Evolutionary conservation across 257 asterid genomes (phyloP).

Genomic region (Nicotiana tomentosiformis): DNA sequence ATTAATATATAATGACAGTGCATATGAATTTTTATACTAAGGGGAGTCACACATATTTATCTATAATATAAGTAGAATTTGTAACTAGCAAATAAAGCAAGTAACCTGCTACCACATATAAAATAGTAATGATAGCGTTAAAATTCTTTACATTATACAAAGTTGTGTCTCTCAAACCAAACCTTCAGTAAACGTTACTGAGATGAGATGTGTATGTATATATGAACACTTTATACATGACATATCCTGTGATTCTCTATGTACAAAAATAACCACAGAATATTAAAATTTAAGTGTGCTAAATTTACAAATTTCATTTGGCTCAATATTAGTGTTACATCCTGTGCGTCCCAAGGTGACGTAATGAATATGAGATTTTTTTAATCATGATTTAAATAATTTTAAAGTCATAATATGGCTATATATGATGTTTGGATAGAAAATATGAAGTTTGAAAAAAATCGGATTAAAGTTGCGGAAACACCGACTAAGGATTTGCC

Average conservation of each 20-base stretch:
- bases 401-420: too few relatives aligned
- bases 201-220: neutral
- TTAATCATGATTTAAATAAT: too few relatives aligned
- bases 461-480: too few relatives aligned
- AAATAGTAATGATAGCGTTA: neutral
- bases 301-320: conserved; percentile 1
- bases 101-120: neutral
- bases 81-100: neutral
- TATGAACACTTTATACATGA: neutral
- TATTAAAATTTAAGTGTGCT: neutral
- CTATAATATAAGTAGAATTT: neutral
- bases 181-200: neutral
- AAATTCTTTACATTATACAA: neutral
- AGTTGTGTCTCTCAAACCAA: neutral
- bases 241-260: conserved; percentile 12
- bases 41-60: neutral
- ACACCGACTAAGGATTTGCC: too few relatives aligned
- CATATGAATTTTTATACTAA: too few relatives aligned
- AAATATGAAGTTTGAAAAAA: too few relatives aligned
- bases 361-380: too few relatives aligned
- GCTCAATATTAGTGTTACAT: neutral
- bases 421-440: too few relatives aligned
- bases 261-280: conserved; percentile 27
- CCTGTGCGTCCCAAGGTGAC: too few relatives aligned
- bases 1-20: too few relatives aligned